phyloP scores from a whole-genome alignment of 441 rosid genomes.

The Cnidoscolus chayamansa region DNA sequence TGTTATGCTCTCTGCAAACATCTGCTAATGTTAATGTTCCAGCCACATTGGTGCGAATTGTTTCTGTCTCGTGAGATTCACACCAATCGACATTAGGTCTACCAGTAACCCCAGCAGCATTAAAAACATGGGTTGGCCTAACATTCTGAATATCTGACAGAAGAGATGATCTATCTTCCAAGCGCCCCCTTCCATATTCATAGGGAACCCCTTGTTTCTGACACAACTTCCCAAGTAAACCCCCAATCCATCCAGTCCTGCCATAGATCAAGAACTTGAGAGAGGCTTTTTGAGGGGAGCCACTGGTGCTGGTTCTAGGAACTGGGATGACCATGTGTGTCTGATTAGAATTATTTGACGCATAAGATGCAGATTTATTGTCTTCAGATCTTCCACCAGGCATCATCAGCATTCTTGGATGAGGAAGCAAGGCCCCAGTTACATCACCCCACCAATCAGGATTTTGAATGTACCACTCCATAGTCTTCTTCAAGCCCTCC shows the following conservation, averaged over 20 bases:
- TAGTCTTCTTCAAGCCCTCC: slow-evolving; percentile 81
- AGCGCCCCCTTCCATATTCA: slow-evolving; percentile 83
- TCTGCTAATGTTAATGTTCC: slow-evolving; percentile 89
- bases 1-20: slow-evolving; percentile 73
- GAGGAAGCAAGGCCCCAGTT: slow-evolving; percentile 82
- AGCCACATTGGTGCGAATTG: slow-evolving; percentile 72
- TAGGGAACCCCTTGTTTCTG: slow-evolving; percentile 71
- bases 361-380: slow-evolving; percentile 37
- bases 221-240: slow-evolving; percentile 68
- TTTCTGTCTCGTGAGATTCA: slow-evolving; percentile 81
- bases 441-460: slow-evolving; percentile 99
- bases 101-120: slow-evolving; percentile 92
- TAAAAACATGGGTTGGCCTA: slow-evolving; percentile 82
- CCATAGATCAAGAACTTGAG: slow-evolving; percentile 87
- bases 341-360: slow-evolving; percentile 46
- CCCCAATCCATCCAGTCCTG: slow-evolving; percentile 91
- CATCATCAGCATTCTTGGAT: slow-evolving; percentile 95
- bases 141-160: slow-evolving; percentile 58
- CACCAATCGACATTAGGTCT: slow-evolving; percentile 98
- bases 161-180: slow-evolving; percentile 65
- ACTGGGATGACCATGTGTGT: slow-evolving; percentile 64
- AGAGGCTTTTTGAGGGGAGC: slow-evolving; percentile 43
- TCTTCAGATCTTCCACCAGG: slow-evolving; percentile 83
- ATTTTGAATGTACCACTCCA: slow-evolving; percentile 78
- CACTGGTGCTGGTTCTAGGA: slow-evolving; percentile 29